These are phyloP conservation scores for Trichoderma endophyticum DNA, from an alignment of 2,329 filamentous ascomycete species.

Conservation along the genomic window DNA sequence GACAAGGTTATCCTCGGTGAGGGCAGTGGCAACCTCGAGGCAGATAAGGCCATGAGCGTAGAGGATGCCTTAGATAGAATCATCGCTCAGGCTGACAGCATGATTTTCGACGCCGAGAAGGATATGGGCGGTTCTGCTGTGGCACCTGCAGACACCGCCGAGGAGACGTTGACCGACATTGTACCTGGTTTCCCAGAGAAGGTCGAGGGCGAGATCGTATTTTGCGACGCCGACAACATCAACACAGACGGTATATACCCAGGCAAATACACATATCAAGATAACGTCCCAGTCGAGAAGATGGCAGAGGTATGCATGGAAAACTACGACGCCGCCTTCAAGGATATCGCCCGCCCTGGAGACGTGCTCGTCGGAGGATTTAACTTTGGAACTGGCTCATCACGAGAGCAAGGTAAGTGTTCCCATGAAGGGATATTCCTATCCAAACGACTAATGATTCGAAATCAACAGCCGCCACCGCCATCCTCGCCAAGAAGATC, in stretches of 20 bases:
- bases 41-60: slow-evolving; percentile 62
- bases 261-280: slow-evolving; percentile 89
- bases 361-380: slow-evolving; percentile 82
- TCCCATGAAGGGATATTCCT: not conserved
- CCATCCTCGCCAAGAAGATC: slow-evolving; percentile 42
- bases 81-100: slow-evolving; percentile 51
- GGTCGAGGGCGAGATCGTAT: slow-evolving; percentile 82
- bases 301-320: slow-evolving; percentile 93
- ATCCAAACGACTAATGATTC: not conserved
- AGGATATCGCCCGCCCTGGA: slow-evolving; percentile 51
- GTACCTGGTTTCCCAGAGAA: slow-evolving; percentile 83
- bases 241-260: slow-evolving; percentile 93
- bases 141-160: not conserved
- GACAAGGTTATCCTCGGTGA: slow-evolving; percentile 67
- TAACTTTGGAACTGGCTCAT: slow-evolving; percentile 27
- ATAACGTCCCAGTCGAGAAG: slow-evolving; percentile 53
- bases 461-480: not conserved
- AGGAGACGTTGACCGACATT: slow-evolving; percentile 46
- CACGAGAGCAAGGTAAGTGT: not conserved
- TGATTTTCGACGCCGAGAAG: slow-evolving; percentile 21
- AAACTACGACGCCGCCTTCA: slow-evolving; percentile 81
- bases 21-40: slow-evolving; percentile 63
- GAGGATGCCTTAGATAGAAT: slow-evolving; percentile 70
- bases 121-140: not conserved
- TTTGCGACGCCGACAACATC: slow-evolving; percentile 61